Percentiles rank a stretch among this genome's conserved stretches.
Conservation (phyloP, 805 yeast genomes). For the Lipomyces kockii region DNA sequence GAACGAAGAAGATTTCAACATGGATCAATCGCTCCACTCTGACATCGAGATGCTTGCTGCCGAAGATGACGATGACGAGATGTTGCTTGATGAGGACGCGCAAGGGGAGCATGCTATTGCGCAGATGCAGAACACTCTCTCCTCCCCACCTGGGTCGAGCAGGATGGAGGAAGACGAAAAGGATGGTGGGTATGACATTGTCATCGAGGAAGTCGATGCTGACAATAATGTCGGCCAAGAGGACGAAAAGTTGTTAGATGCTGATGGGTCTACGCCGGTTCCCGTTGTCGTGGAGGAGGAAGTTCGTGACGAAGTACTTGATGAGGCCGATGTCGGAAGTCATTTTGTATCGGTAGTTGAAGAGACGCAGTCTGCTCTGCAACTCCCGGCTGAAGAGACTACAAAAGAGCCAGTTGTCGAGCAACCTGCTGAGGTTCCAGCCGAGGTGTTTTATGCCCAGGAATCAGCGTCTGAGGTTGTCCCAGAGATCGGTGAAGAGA, state of each 20-base stretch:
- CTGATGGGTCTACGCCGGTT: conserved; percentile 1
- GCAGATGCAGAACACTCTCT: not conserved
- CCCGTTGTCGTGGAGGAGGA: not conserved
- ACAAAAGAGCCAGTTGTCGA: conserved; percentile 2
- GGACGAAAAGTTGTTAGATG: conserved; percentile 1
- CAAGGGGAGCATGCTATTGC: not conserved
- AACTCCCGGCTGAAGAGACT: not conserved
- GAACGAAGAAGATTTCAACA: conserved; percentile 1
- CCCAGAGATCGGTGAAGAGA: not conserved
- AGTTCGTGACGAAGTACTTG: not conserved
- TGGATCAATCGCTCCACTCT: conserved; percentile 13
- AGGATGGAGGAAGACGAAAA: conserved; percentile 12
- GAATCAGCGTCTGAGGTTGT: not conserved
- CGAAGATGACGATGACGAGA: conserved; percentile 24
- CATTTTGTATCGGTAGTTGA: not conserved
- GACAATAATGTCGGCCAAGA: not conserved
- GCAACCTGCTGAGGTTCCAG: not conserved
- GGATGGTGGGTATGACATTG: conserved; percentile 1
- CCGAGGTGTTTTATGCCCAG: not conserved
- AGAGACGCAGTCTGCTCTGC: not conserved
- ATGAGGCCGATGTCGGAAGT: conserved; percentile 4
- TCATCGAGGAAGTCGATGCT: not conserved
- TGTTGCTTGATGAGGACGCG: conserved; percentile 21
- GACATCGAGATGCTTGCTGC: conserved; percentile 21
- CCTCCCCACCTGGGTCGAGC: not conserved